Base-by-base conservation (phyloP, 441 rosid genomes). In the Mallotus japonicus region DNA sequence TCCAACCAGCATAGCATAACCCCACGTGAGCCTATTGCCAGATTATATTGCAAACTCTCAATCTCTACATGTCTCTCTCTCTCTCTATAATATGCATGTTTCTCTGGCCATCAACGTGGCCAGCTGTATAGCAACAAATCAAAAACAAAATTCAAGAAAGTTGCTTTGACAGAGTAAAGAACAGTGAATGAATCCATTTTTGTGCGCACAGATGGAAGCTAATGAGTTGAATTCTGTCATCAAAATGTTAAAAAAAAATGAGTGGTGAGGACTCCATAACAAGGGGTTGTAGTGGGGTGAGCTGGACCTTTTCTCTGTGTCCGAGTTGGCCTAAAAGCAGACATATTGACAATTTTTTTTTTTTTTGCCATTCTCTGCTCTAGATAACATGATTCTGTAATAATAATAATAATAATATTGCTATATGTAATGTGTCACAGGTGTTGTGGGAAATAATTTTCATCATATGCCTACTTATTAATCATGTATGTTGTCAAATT, bases 71-170 rank as follows among this genome's bases (percentile, higher is more conserved):
- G 40, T 34, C 40, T 34, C 40, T 5, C 5, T 34, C 4, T 34
- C n/a, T n/a, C n/a, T n/a, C n/a, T n/a, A 34, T 34, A 34, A 34
- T 34, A 34, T 3, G 3, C 3, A 44, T 44, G 8, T 28, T 32
- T 70, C 32, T 51, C 77, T 70, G 72, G 62, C 61, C 42, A 16
- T 19, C 13, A 84, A 82, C 82, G 76, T 84, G 83, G 87, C 85
- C 87, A 84, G 85, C 82, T 84, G 82, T 65, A 59, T 16, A 19
- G 50, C 74, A 53, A 37, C 0, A 44, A 12, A n/a, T 17, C 42
- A 58, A 10, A 46, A 34, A 22, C 54, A 5, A 9, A 65, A 28
- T 28, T 55, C 17, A 34, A 15, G 11, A 34, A 14, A 61, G 15
- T 6, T 10, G 12, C 13, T n/a, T 19, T 22, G 62, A 58, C 62